Evolutionary conservation across 495 filamentous ascomycete genomes (phyloP), one percentile per base, ranked within the genome.

Genomic region (Penicillium antarcticum): DNA sequence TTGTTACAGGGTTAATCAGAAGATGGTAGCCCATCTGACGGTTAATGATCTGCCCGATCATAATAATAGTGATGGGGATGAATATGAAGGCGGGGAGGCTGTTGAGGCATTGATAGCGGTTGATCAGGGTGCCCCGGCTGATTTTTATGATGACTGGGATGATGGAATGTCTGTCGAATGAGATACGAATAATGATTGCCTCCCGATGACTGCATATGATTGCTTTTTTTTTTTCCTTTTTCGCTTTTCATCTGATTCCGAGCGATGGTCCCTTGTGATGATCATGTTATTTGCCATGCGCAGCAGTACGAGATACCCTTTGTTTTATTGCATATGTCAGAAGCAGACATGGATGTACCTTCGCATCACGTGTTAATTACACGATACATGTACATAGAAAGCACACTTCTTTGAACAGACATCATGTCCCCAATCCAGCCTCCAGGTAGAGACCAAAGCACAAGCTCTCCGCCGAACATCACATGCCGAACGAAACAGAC

Each of bases 1-100:
- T 1, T 68, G 62, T 45, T 71, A 69, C 39, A 58, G 61, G 14
- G 57, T 71, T 13, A 70, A 69, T 42, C 65, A 64, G 58, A 71
- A 65, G 52, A 57, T 57, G 43, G 58, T 68, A 13, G 26, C 62
- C 7, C 64, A 58, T 37, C 45, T 71, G 19, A 56, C 54, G 3
- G 60, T 58, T 0, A 51, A 47, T 17, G 61, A 68, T 4, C 21
- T 48, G 13, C 34, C 42, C 9, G 51, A 14, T 36, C 56, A 59
- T 9, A 63, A 60, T 17, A 52, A 56, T 14, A 51, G 16, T 10
- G 53, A 50, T n/a, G 51, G 36, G 4, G 66, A 60, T 29, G 61
- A 67, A 24, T 72, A 65, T 45, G 68, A 72, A 35, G 70, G 63
- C 0, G 62, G 57, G 6, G 67, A 71, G 11, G 66, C 59, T 0